phyloP scores from a whole-genome alignment of 768 basidiomycete genomes.

The Tulasnella calospora region DNA sequence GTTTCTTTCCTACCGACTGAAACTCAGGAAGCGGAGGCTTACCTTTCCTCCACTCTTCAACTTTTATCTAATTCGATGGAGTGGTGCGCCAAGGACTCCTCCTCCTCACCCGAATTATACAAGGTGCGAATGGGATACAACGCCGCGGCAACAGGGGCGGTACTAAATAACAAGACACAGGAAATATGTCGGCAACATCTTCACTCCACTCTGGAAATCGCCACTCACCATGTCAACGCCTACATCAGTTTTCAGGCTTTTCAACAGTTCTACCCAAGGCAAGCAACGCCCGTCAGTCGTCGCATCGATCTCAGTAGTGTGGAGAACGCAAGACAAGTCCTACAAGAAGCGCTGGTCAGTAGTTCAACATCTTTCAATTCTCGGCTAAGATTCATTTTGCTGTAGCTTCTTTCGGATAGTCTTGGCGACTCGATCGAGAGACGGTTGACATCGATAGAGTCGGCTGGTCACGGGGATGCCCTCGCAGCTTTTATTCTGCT shows the following conservation, averaged over 20 bases:
- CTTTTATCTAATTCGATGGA: not conserved
- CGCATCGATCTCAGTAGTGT: not conserved
- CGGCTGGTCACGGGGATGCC: not conserved
- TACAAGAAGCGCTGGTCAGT: not conserved
- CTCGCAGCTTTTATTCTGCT: slow-evolving; percentile 3
- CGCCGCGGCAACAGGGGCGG: not conserved
- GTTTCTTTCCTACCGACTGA: not conserved
- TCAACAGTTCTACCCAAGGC: not conserved
- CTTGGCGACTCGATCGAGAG: not conserved
- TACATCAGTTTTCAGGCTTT: not conserved
- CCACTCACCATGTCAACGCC: not conserved
- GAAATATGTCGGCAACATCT: not conserved
- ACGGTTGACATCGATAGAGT: not conserved
- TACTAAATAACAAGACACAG: not conserved
- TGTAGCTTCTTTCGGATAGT: not conserved
- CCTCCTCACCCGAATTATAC: not conserved
- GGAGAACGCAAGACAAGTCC: not conserved
- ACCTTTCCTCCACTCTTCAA: not conserved
- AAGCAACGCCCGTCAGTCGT: not conserved
- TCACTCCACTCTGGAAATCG: not conserved
- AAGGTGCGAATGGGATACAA: not conserved
- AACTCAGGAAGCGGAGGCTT: not conserved
- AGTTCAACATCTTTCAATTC: not conserved
- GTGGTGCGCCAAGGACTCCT: not conserved
- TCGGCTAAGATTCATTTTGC: not conserved